These are phyloP conservation scores for Themeda triandra DNA, from an alignment of 176 grass and related monocot genomes.

Conservation along the genomic window DNA sequence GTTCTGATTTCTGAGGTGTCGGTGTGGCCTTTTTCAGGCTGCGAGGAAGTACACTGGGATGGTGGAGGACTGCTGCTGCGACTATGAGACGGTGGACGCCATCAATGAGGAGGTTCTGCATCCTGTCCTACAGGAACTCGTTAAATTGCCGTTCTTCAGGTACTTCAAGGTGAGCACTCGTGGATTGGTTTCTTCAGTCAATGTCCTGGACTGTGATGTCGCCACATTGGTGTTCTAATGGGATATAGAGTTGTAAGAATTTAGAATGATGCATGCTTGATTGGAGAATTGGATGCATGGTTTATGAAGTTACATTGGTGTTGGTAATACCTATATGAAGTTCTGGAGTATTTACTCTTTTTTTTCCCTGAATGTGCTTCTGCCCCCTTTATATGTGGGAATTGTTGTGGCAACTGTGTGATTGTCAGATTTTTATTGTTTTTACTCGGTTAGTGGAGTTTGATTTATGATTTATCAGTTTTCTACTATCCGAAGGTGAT, in stretches of 20 bases:
- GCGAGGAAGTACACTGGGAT: constrained; percentile 72
- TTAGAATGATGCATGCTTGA: neutral
- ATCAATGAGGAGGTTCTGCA: constrained; percentile 77
- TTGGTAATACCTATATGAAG: too few relatives aligned
- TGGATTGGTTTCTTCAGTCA: neutral
- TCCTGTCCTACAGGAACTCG: constrained; percentile 80
- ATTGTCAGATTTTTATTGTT: neutral
- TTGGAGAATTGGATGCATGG: neutral
- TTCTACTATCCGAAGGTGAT: neutral
- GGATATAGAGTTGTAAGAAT: neutral
- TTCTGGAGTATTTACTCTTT: neutral
- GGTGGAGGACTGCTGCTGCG: constrained; percentile 93
- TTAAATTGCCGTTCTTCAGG: constrained; percentile 81
- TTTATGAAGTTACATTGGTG: too few relatives aligned
- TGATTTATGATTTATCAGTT: neutral
- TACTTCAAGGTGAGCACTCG: constrained; percentile 82
- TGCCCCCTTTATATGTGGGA: neutral
- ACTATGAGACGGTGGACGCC: constrained; percentile 79
- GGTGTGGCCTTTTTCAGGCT: constrained; percentile 23
- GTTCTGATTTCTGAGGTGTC: neutral
- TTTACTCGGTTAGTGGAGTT: neutral
- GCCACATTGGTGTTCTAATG: neutral
- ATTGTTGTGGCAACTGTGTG: neutral
- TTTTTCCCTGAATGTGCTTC: neutral
- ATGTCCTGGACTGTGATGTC: neutral